A percentile compares a stretch with the other conserved stretches of the same genome.
phyloP scores from a whole-genome alignment of 805 yeast genomes.

The Nematodospora valgi region DNA sequence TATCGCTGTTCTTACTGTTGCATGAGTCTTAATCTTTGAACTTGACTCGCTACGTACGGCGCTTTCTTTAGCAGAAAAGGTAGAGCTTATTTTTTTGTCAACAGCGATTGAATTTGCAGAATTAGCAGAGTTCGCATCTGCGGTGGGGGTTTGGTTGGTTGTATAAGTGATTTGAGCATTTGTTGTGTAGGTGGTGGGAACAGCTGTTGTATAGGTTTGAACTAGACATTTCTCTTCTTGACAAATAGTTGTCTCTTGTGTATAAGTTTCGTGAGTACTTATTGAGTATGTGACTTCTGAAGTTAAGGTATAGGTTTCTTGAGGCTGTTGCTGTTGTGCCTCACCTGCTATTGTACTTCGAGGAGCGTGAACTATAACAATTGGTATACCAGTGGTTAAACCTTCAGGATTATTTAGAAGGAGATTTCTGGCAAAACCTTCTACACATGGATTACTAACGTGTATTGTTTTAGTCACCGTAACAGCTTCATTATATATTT shows the following conservation, averaged over 20 bases:
- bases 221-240: slow-evolving; percentile 11
- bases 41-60: too few relatives aligned
- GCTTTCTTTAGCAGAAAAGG: too few relatives aligned
- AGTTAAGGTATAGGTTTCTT: slow-evolving; percentile 15
- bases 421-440: slow-evolving; percentile 14
- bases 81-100: too few relatives aligned
- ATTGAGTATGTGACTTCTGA: slow-evolving; percentile 19
- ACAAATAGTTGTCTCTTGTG: slow-evolving; percentile 15
- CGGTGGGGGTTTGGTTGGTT: too few relatives aligned
- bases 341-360: background rate
- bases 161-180: background rate
- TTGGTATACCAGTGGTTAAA: slow-evolving; percentile 23
- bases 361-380: slow-evolving; percentile 27
- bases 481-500: slow-evolving; percentile 14
- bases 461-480: slow-evolving; percentile 26
- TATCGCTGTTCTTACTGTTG: background rate
- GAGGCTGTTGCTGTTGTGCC: too few relatives aligned
- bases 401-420: slow-evolving; percentile 17
- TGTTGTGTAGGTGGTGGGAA: slow-evolving; percentile 1
- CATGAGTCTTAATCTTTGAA: too few relatives aligned
- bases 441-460: slow-evolving; percentile 21
- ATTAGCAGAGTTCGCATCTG: too few relatives aligned
- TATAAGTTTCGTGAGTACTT: slow-evolving; percentile 14
- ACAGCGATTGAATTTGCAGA: too few relatives aligned
- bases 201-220: slow-evolving; percentile 8